Evolutionary conservation across 106 monocot species (phyloP), one percentile per base, ranked within the genome.

Genomic region (Iris macrosiphon): DNA sequence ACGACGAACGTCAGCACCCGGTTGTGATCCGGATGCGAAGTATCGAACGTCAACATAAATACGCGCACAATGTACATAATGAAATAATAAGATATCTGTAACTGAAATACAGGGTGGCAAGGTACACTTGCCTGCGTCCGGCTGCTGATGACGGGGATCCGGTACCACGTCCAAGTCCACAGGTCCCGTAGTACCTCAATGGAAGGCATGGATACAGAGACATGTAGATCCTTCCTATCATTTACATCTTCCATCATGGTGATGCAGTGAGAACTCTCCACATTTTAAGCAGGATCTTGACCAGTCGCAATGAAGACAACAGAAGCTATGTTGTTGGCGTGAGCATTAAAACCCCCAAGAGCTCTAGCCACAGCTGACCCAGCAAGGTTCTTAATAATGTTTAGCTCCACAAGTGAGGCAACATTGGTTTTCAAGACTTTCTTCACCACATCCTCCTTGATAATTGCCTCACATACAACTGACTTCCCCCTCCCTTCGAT

Each of bases 401-500:
- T 84, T 28, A 84, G 74, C 60, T 84, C 84, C 30, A 78, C 74
- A 15, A 84, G 33, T 11, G 78, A 67, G 4, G 78, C 53, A 3
- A 84, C 79, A 23, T 71, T 71, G 23, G 84, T 75, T 56, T 84
- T 84, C 1, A 84, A 64, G 7, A 84, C 84, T 67, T 78, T 78
- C 60, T 31, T 67, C 41, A 84, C 84, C 16, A 79, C 60, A 23
- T 75, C 84, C 34, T 75, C 78, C 60, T 61, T 79, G 52, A 89
- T 94, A 30, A 65, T 60, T 21, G 84, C 81, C 67, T 94, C 94
- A 44, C 94, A 94, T 8, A 94, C 94, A 8, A 94, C 88, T 7
- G 94, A 94, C 46, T 94, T 94, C 16, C 94, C 88, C 24, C 94
- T 60, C 5, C 94, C 94, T 66, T 89, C 81, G 19, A 94, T 94